Conservation (phyloP, 257 asterid species). For the Primulina tabacum region DNA sequence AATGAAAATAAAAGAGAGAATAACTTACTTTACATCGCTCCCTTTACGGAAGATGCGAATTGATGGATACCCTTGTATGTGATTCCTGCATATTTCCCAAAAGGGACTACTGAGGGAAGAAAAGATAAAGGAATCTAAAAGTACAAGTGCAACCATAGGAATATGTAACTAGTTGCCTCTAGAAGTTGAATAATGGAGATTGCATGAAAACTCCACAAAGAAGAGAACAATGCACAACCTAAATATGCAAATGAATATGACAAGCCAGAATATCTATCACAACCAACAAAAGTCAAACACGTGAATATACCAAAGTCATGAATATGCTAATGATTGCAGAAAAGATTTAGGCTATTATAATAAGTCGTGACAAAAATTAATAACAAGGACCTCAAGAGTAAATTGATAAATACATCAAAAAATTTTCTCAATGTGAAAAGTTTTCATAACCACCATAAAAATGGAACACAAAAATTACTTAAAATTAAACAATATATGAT, state of each 20-base stretch:
- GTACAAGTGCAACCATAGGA: conserved; percentile 1
- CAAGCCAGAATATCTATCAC: conserved; percentile 17
- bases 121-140: conserved; percentile 19
- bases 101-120: conserved; percentile 16
- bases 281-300: conserved; percentile 6
- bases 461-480: neutral
- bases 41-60: conserved; percentile 92
- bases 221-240: conserved; percentile 22
- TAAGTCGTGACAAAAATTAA: neutral
- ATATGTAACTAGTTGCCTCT: conserved; percentile 15
- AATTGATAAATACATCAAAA: conserved; percentile 14
- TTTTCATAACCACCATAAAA: neutral
- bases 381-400: conserved; percentile 2
- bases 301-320: neutral
- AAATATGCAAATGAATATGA: conserved; percentile 16
- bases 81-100: conserved; percentile 61
- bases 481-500: conserved; percentile 3
- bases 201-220: conserved; percentile 3
- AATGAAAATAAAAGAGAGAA: neutral
- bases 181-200: conserved; percentile 8
- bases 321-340: neutral
- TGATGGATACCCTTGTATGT: conserved; percentile 93
- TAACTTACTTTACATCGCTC: conserved; percentile 67
- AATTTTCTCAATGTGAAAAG: conserved; percentile 12
- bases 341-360: neutral